A percentile compares a stretch with the other conserved stretches of the same genome.
Evolutionary conservation across 805 yeast species (phyloP).

Genomic region (Saturnispora quitensis): DNA sequence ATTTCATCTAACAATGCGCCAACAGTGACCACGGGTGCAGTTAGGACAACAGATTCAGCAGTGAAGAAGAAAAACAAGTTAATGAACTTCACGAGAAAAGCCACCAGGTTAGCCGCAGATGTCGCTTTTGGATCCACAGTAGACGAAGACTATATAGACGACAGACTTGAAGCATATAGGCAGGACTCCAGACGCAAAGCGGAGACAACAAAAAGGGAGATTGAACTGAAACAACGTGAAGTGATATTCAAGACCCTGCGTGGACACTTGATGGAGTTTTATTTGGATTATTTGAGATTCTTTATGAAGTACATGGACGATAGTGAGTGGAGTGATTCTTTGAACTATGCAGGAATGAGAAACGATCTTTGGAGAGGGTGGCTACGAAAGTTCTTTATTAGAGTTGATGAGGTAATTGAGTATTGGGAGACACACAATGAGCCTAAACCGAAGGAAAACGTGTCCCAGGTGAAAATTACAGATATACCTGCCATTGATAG

Average conservation of each 20-base stretch:
- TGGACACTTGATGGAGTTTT: slow-evolving; percentile 18
- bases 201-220: slow-evolving; percentile 11
- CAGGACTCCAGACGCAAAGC: background rate
- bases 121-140: slow-evolving; percentile 24
- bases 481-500: slow-evolving; percentile 14
- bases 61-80: slow-evolving; percentile 8
- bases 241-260: slow-evolving; percentile 12
- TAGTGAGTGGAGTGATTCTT: slow-evolving; percentile 24
- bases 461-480: slow-evolving; percentile 9
- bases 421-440: slow-evolving; percentile 9
- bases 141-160: background rate
- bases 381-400: slow-evolving; percentile 18
- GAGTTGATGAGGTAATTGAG: slow-evolving; percentile 13
- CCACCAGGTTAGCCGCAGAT: slow-evolving; percentile 25
- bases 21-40: background rate
- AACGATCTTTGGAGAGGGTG: slow-evolving; percentile 25
- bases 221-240: slow-evolving; percentile 15
- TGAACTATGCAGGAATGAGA: slow-evolving; percentile 26
- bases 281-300: slow-evolving; percentile 24
- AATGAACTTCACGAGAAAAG: slow-evolving; percentile 20
- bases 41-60: background rate
- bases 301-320: slow-evolving; percentile 27
- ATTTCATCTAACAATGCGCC: background rate
- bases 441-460: background rate
- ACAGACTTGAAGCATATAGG: slow-evolving; percentile 2